phyloP scores from a whole-genome alignment of 148 eudicot species.

The Rhododendron ferrugineum region DNA sequence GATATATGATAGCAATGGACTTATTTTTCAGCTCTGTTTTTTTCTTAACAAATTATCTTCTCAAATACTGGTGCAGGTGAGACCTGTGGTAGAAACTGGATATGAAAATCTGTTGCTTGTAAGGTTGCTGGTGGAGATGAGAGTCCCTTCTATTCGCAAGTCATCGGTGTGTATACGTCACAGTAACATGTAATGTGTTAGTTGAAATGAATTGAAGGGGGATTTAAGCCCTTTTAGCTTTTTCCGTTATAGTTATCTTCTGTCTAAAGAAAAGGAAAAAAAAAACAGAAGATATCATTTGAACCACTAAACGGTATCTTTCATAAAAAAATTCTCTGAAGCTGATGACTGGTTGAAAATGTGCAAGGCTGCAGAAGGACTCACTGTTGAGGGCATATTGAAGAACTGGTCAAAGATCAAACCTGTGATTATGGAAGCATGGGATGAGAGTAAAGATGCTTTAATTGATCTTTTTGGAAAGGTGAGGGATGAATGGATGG shows the following conservation, averaged over 20 bases:
- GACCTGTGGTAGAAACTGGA: conserved; percentile 99
- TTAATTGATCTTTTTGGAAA: conserved; percentile 82
- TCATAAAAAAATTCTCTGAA: background rate
- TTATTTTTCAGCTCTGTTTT: background rate
- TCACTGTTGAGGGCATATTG: conserved; percentile 65
- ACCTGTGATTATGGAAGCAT: conserved; percentile 72
- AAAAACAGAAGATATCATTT: background rate
- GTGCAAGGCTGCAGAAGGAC: conserved; percentile 80
- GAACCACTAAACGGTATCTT: background rate
- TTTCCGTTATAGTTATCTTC: background rate
- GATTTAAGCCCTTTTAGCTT: background rate
- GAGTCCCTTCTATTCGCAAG: background rate
- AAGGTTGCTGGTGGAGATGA: conserved; percentile 2
- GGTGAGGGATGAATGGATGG: conserved; percentile 95
- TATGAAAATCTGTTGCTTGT: conserved; percentile 36
- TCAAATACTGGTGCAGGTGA: conserved; percentile 48
- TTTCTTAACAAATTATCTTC: background rate
- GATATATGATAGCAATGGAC: background rate
- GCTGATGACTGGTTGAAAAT: conserved; percentile 14
- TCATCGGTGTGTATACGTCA: conserved; percentile 50
- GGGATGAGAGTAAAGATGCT: conserved; percentile 68
- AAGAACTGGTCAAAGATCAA: conserved; percentile 76
- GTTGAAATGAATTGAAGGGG: background rate
- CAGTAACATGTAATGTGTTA: background rate
- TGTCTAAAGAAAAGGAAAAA: background rate